A percentile compares a stretch with the other conserved stretches of the same genome.
These are phyloP conservation scores for Prunus dulcis DNA, from an alignment of 306 rosid genomes.

Conservation along the genomic window DNA sequence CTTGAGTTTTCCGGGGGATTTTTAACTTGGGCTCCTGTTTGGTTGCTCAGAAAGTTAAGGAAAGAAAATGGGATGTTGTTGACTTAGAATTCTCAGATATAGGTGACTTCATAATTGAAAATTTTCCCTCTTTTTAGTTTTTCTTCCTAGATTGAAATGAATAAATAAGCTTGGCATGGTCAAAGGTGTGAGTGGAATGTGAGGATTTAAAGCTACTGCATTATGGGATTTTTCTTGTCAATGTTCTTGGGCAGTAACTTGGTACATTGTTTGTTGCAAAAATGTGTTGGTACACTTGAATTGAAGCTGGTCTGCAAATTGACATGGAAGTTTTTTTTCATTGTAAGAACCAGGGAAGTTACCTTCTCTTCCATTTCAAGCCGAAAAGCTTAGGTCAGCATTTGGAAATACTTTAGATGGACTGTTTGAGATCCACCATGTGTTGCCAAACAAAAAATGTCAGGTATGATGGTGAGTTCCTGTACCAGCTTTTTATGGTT, in stretches of 20 bases:
- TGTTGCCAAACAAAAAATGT: conserved; percentile 47
- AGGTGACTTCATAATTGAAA: background rate
- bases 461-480: conserved; percentile 91
- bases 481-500: conserved; percentile 9
- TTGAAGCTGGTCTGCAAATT: conserved; percentile 1
- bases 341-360: conserved; percentile 56
- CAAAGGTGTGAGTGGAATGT: background rate
- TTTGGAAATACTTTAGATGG: conserved; percentile 18
- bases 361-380: conserved; percentile 36
- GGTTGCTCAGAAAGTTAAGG: background rate
- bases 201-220: background rate
- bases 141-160: background rate
- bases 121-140: background rate
- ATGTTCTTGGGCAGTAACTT: background rate
- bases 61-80: background rate
- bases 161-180: background rate
- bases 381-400: conserved; percentile 35
- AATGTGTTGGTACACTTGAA: background rate
- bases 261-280: background rate
- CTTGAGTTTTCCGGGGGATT: background rate
- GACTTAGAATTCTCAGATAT: background rate
- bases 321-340: background rate
- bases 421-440: conserved; percentile 20
- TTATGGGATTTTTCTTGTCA: background rate
- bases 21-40: background rate